Base-by-base conservation (phyloP, 2,329 filamentous ascomycete genomes). In the Graphilbum sp. region DNA sequence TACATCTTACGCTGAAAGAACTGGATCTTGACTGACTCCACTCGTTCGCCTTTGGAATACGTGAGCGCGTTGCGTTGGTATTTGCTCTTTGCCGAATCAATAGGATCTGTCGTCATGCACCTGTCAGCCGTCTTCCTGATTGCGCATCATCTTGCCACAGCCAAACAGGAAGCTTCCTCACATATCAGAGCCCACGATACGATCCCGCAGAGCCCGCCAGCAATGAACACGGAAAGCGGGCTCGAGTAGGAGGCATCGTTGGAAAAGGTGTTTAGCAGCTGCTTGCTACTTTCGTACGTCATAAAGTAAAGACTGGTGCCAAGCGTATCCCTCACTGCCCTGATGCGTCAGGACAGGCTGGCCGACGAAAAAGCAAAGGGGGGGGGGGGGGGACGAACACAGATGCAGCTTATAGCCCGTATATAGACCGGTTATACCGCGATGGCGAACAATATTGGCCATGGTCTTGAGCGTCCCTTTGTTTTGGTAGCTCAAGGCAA, bases 271-370 rank as follows among this genome's bases (percentile, higher is more conserved):
- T 79, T 82, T 45, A 86, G 69, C 19, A 88, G 60, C 54, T 90
- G 83, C 53, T 92, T 92, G 48, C 75, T 74, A 54, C 80, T 86
- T 57, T 92, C 84, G 54, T 92, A 92, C 23, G 84, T 87, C 61
- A 82, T 83, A 52, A 92, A 92, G 56, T 92, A 92, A 41, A 88
- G 83, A 23, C 75, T 72, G 2, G 84, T 92, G 38, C 84, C 84
- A 43, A 90, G 64, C 1, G 82, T 87, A 57, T 92, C 84, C 43
- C 84, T 72, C 50, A 87, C 81, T 83, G 45, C 19, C 20, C 16
- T 38, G 21, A 39, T 32, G 10, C 10, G 32, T 32, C 21, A 35
- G 35, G 20, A 5, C 15, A 4, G 15, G 6, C 11, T 9, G 13
- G 16, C 9, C 9, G 17, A 10, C 10, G 12, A 19, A 33, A 10